Evolutionary conservation across 2,329 filamentous ascomycete genomes (phyloP).

Genomic region (Stagonosporopsis chrysanthemi): DNA sequence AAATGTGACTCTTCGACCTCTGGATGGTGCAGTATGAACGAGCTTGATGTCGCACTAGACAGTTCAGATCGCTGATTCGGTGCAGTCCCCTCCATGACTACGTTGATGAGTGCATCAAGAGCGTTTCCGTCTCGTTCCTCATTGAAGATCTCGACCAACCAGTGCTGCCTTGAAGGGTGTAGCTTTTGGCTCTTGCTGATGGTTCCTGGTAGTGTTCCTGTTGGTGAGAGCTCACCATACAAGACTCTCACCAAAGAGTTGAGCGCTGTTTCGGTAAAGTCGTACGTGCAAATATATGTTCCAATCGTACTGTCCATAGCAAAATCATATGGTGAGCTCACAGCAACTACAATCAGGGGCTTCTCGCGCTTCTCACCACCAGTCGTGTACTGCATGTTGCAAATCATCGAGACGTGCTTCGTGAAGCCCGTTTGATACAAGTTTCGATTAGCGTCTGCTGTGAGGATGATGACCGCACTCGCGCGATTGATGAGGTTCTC

Average conservation of each 20-base stretch:
- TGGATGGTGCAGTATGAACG: constrained; percentile 76
- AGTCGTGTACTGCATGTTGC: constrained; percentile 76
- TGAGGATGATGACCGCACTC: constrained; percentile 87
- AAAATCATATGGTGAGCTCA: constrained; percentile 96
- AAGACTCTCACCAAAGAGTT: constrained; percentile 82
- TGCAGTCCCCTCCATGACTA: constrained; percentile 70
- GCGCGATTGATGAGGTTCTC: constrained; percentile 91
- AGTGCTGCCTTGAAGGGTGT: constrained; percentile 88
- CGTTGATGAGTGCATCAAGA: constrained; percentile 76
- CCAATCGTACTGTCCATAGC: constrained; percentile 89
- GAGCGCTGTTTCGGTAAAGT: constrained; percentile 93
- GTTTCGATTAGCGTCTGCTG: constrained; percentile 92
- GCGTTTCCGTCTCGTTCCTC: constrained; percentile 76
- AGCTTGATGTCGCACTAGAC: constrained; percentile 71
- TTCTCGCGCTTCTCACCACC: constrained; percentile 78
- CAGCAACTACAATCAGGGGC: constrained; percentile 86
- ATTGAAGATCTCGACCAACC: constrained; percentile 91
- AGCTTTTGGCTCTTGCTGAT: constrained; percentile 87
- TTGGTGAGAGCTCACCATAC: constrained; percentile 74
- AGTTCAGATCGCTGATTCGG: constrained; percentile 74
- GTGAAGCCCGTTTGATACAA: constrained; percentile 94
- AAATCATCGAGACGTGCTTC: constrained; percentile 96
- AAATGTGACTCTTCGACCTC: constrained; percentile 84
- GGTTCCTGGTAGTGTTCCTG: constrained; percentile 69
- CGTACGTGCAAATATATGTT: constrained; percentile 94